phyloP scores from a whole-genome alignment of 169 alveolate genomes.

The Cryptosporidium meleagridis region DNA sequence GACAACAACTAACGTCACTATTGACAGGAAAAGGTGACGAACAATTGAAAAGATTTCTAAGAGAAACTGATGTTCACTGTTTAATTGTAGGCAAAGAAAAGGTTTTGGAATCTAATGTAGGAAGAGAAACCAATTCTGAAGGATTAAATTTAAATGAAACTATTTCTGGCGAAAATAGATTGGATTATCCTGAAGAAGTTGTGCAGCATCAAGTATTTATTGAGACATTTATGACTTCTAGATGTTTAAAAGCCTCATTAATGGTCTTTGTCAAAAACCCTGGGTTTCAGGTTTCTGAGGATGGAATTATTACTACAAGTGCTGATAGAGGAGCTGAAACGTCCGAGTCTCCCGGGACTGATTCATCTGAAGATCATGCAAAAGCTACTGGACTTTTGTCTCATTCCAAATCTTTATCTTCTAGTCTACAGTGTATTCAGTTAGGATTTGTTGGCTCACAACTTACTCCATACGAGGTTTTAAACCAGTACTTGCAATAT shows the following conservation, averaged over 20 bases:
- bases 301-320: slow-evolving; percentile 62
- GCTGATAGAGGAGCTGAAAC: slow-evolving; percentile 40
- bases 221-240: slow-evolving; percentile 66
- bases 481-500: slow-evolving; percentile 79
- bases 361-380: slow-evolving; percentile 11
- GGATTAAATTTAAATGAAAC: slow-evolving; percentile 20
- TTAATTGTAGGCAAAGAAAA: slow-evolving; percentile 83
- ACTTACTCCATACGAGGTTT: slow-evolving; percentile 76
- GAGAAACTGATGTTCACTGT: slow-evolving; percentile 80
- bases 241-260: slow-evolving; percentile 64
- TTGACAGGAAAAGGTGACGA: slow-evolving; percentile 82
- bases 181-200: slow-evolving; percentile 46
- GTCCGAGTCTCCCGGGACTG: background rate
- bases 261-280: slow-evolving; percentile 79
- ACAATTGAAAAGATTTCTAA: slow-evolving; percentile 79
- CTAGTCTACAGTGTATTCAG: slow-evolving; percentile 68
- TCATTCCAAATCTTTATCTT: slow-evolving; percentile 35
- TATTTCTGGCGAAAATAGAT: slow-evolving; percentile 17
- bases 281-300: slow-evolving; percentile 76
- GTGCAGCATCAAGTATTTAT: slow-evolving; percentile 47
- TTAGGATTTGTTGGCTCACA: slow-evolving; percentile 78
- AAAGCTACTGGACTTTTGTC: background rate
- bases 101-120: slow-evolving; percentile 51
- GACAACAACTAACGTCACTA: slow-evolving; percentile 82
- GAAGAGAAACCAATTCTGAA: background rate